Percentiles rank a stretch among this genome's conserved stretches.
Evolutionary conservation across 768 basidiomycete species (phyloP).

Genomic region (Macrolepiota albuminosa): DNA sequence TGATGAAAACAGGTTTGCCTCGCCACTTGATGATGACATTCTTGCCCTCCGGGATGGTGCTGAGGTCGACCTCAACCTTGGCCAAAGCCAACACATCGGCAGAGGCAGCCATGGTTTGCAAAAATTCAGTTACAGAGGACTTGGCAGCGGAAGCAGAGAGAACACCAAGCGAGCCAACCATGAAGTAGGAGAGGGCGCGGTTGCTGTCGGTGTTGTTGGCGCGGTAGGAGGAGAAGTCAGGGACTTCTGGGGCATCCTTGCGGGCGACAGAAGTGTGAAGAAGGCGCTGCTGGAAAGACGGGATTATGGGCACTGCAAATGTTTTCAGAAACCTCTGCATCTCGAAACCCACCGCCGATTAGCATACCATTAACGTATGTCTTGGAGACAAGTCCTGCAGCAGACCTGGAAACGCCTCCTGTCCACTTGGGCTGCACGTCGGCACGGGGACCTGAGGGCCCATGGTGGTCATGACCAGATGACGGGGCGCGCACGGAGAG

Average conservation of each 20-base stretch:
- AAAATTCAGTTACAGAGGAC: constrained; percentile 88
- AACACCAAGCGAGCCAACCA: constrained; percentile 89
- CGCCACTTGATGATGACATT: constrained; percentile 99
- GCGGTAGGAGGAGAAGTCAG: constrained; percentile 84
- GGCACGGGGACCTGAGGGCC: constrained; percentile 47
- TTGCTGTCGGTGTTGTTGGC: constrained; percentile 58
- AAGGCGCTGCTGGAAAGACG: constrained; percentile 59
- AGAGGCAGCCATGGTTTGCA: constrained; percentile 94
- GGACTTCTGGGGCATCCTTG: constrained; percentile 76
- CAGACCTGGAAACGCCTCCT: constrained; percentile 47
- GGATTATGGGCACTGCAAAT: constrained; percentile 45
- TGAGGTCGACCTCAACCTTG: constrained; percentile 93
- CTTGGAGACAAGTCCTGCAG: constrained; percentile 57
- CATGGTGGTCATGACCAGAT: constrained; percentile 57
- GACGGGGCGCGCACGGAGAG: constrained; percentile 61
- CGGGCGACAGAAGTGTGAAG: constrained; percentile 71
- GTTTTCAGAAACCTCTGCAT: background rate
- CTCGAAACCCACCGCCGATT: constrained; percentile 5
- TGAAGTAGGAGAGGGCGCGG: constrained; percentile 82
- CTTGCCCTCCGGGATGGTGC: constrained; percentile 92
- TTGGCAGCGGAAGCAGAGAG: constrained; percentile 94
- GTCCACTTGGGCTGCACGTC: constrained; percentile 64
- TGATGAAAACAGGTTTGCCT: constrained; percentile 99
- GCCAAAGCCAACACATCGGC: constrained; percentile 97
- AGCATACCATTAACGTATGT: constrained; percentile 60